phyloP scores from a whole-genome alignment of 1,139 yeast genomes.

The Geotrichum europaeum region DNA sequence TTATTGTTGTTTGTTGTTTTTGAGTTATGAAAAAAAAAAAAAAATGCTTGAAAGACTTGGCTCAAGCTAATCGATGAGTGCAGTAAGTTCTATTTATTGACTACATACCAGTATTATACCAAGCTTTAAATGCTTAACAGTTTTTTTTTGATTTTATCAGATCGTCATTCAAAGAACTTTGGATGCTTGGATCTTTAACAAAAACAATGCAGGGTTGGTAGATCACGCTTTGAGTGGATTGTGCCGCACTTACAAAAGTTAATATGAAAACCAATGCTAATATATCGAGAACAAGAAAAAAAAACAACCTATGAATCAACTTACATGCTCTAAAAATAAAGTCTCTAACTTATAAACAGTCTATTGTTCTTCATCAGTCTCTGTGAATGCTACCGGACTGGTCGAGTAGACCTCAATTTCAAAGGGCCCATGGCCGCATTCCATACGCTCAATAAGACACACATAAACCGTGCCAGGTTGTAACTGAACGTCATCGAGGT shows the following conservation, averaged over 20 bases:
- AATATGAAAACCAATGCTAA: no score
- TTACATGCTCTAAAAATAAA: not conserved
- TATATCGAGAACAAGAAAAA: not conserved
- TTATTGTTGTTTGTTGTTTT: not conserved
- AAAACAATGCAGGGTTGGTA: no score
- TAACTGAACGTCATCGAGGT: slow-evolving; percentile 33
- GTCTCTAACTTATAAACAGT: not conserved
- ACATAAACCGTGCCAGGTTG: slow-evolving; percentile 18
- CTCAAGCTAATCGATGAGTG: not conserved
- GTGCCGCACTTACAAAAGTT: no score
- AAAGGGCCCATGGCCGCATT: slow-evolving; percentile 28
- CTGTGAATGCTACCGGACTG: slow-evolving; percentile 19
- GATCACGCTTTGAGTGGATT: no score
- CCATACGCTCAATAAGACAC: slow-evolving; percentile 30
- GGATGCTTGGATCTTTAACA: no score
- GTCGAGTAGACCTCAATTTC: slow-evolving; percentile 21
- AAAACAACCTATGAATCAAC: not conserved
- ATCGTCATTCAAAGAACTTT: no score
- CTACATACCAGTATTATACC: no score
- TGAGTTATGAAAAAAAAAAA: not conserved
- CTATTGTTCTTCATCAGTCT: not conserved
- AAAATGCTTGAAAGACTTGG: not conserved
- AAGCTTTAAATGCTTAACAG: no score
- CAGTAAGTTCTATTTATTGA: no score
- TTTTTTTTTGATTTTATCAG: no score